Conservation (phyloP, 2,329 filamentous ascomycete genomes). For the Corniculantispora saksenae region DNA sequence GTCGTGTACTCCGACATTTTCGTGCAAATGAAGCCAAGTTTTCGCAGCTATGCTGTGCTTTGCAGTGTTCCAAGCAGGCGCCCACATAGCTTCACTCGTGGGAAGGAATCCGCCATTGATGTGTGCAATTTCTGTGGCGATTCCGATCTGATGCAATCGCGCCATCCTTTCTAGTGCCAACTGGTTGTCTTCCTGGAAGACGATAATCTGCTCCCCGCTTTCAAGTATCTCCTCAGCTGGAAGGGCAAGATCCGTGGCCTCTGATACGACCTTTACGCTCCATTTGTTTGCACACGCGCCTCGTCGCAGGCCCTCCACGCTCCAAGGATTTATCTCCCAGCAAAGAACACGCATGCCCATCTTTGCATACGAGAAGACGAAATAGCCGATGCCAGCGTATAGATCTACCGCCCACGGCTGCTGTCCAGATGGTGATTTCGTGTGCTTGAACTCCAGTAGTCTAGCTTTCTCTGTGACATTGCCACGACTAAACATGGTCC, state of each 20-base stretch:
- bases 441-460: slow-evolving; percentile 56
- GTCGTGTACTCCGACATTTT: slow-evolving; percentile 61
- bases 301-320: slow-evolving; percentile 76
- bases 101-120: slow-evolving; percentile 67
- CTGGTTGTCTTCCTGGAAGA: slow-evolving; percentile 70
- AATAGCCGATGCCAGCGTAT: slow-evolving; percentile 93
- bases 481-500: slow-evolving; percentile 93
- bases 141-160: slow-evolving; percentile 37
- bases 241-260: slow-evolving; percentile 38
- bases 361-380: slow-evolving; percentile 78
- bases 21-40: slow-evolving; percentile 67
- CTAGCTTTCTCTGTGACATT: slow-evolving; percentile 88
- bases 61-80: slow-evolving; percentile 49
- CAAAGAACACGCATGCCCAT: slow-evolving; percentile 75
- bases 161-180: slow-evolving; percentile 47
- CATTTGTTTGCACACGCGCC: slow-evolving; percentile 73
- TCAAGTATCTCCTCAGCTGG: slow-evolving; percentile 40
- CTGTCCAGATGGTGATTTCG: slow-evolving; percentile 22
- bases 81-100: slow-evolving; percentile 56
- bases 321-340: slow-evolving; percentile 91
- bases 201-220: slow-evolving; percentile 57
- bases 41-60: slow-evolving; percentile 26
- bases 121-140: slow-evolving; percentile 48
- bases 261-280: slow-evolving; percentile 55
- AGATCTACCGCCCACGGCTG: slow-evolving; percentile 69